A percentile compares a stretch with the other conserved stretches of the same genome.
Conservation (phyloP, 176 grass and related monocot genomes). For the Thalia dealbata region DNA sequence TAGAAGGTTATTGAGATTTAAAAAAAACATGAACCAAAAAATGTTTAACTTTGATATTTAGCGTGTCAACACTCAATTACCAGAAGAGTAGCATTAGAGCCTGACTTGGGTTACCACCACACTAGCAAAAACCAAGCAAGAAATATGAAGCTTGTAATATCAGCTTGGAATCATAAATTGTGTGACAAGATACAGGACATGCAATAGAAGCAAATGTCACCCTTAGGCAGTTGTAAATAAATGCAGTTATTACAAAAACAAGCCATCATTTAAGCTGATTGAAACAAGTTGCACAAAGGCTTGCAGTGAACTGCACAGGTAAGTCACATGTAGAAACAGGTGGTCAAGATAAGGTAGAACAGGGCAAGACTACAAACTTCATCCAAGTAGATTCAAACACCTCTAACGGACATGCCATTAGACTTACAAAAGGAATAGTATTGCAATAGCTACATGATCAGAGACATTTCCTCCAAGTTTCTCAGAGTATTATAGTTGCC, state of each 20-base stretch:
- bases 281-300: not conserved
- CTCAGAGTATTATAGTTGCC: too few species aligned
- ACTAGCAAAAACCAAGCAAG: not conserved
- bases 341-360: not conserved
- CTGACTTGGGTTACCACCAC: not conserved
- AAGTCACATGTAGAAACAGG: not conserved
- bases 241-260: not conserved
- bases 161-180: not conserved
- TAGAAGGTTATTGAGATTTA: not conserved
- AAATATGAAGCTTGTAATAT: not conserved
- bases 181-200: not conserved
- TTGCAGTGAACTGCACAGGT: not conserved
- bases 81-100: not conserved
- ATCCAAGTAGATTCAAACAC: not conserved
- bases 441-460: not conserved
- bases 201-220: not conserved
- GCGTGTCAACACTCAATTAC: not conserved
- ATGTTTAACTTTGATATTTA: not conserved
- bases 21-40: slow-evolving; percentile 1
- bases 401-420: not conserved
- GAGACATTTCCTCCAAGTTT: not conserved
- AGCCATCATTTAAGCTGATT: not conserved
- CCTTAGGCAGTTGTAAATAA: not conserved
- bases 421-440: not conserved
- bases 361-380: not conserved